Conservation (phyloP, 225 moss, liverwort and hornwort species). For the Bryoerythrophyllum caledonicum region DNA sequence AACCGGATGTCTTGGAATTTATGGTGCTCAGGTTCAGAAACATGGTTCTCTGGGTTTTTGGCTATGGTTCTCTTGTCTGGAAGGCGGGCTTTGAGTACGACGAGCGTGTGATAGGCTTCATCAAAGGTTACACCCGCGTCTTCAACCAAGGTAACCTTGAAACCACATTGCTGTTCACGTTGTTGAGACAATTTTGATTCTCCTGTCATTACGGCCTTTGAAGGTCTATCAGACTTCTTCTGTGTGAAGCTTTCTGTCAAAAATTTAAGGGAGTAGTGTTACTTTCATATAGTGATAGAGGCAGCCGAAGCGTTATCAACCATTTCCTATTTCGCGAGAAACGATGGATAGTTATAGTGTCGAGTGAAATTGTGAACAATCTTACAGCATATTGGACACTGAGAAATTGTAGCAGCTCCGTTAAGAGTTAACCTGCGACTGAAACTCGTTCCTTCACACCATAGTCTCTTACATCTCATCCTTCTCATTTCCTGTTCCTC, state of each 20-base stretch:
- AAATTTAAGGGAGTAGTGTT: background rate
- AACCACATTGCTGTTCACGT: background rate
- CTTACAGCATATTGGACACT: background rate
- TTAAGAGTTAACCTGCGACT: background rate
- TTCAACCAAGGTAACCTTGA: slow-evolving; percentile 63
- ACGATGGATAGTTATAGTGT: background rate
- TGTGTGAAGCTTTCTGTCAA: background rate
- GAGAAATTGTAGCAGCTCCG: background rate
- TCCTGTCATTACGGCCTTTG: too few relatives aligned
- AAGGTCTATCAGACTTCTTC: background rate
- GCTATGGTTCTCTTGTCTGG: slow-evolving; percentile 80
- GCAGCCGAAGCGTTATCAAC: background rate
- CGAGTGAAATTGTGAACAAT: background rate
- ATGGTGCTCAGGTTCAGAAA: slow-evolving; percentile 21
- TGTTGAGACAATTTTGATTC: too few relatives aligned
- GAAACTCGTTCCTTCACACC: background rate
- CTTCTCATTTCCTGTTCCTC: background rate
- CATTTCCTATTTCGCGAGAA: background rate
- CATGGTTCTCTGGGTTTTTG: slow-evolving; percentile 65
- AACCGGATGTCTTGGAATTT: slow-evolving; percentile 5
- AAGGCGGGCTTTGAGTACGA: slow-evolving; percentile 73
- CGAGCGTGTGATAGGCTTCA: slow-evolving; percentile 64
- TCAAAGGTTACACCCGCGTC: slow-evolving; percentile 66
- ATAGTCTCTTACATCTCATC: background rate
- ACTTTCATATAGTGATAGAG: background rate